Conservation (phyloP, 306 rosid species). For the Hippophae tibetana region DNA sequence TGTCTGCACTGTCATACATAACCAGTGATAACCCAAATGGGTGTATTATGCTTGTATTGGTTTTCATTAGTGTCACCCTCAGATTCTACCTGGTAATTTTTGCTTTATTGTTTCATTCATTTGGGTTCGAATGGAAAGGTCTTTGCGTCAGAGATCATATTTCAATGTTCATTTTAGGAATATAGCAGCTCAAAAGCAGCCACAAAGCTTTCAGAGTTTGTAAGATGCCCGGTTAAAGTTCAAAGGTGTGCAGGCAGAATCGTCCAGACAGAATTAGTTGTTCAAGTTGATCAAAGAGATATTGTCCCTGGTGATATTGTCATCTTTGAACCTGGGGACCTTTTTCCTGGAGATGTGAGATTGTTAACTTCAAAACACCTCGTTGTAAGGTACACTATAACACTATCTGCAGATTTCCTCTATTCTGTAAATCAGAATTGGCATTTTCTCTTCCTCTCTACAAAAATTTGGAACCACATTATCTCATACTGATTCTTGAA, state of each 20-base stretch:
- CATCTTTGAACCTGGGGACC: slow-evolving; percentile 82
- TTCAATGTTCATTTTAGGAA: slow-evolving; percentile 36
- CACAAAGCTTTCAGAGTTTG: slow-evolving; percentile 60
- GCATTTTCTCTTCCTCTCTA: slow-evolving; percentile 15
- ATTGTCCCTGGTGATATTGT: slow-evolving; percentile 81
- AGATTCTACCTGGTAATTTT: slow-evolving; percentile 65
- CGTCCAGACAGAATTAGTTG: slow-evolving; percentile 57
- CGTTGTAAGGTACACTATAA: slow-evolving; percentile 54
- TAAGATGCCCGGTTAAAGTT: slow-evolving; percentile 64
- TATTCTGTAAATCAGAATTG: slow-evolving; percentile 9
- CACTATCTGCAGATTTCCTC: not conserved
- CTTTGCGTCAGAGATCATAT: not conserved
- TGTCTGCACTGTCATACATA: slow-evolving; percentile 58
- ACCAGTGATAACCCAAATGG: slow-evolving; percentile 55
- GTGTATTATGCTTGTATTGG: slow-evolving; percentile 57
- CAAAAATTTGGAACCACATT: slow-evolving; percentile 8
- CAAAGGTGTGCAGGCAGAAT: slow-evolving; percentile 86
- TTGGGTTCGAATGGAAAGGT: not conserved
- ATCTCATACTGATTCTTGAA: slow-evolving; percentile 29
- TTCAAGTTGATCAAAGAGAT: slow-evolving; percentile 81
- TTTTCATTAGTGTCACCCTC: slow-evolving; percentile 63
- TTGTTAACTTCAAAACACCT: slow-evolving; percentile 68
- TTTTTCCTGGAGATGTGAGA: slow-evolving; percentile 80
- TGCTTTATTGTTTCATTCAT: slow-evolving; percentile 1
- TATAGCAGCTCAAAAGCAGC: slow-evolving; percentile 80